These are phyloP conservation scores for Xylaria palmicola DNA, from an alignment of 495 filamentous ascomycete genomes.

Conservation along the genomic window DNA sequence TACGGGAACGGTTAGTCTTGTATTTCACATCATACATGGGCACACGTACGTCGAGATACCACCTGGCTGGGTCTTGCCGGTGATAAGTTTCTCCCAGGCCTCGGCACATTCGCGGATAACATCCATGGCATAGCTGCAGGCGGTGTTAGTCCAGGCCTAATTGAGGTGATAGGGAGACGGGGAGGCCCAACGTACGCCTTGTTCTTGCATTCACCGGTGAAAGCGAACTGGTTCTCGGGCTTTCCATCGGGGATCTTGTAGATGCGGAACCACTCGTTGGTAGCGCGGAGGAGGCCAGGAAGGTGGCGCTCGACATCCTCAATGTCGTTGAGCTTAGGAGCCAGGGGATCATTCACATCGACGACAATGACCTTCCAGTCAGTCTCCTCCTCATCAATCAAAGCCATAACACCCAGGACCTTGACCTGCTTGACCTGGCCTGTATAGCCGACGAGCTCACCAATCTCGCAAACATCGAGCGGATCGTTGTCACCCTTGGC, in stretches of 20 bases:
- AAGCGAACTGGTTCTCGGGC: constrained; percentile 99
- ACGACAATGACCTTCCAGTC: constrained; percentile 99
- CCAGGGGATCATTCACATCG: constrained; percentile 95
- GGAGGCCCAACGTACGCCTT: constrained; percentile 64
- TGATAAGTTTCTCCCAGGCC: constrained; percentile 94
- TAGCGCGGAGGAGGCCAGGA: constrained; percentile 91
- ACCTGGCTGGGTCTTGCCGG: constrained; percentile 75
- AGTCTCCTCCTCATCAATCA: constrained; percentile 98
- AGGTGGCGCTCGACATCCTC: constrained; percentile 99
- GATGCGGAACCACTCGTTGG: constrained; percentile 99
- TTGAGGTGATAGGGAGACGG: not conserved
- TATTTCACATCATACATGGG: not conserved
- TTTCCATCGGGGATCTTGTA: constrained; percentile 99
- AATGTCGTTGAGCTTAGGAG: constrained; percentile 94
- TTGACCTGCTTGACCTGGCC: constrained; percentile 99
- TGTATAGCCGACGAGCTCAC: constrained; percentile 90
- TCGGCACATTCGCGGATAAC: constrained; percentile 93
- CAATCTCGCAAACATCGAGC: constrained; percentile 98
- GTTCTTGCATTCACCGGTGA: constrained; percentile 99
- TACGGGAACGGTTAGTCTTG: constrained; percentile 42
- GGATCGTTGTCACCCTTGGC: constrained; percentile 99
- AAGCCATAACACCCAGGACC: constrained; percentile 97
- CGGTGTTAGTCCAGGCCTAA: constrained; percentile 23
- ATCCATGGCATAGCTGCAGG: constrained; percentile 77
- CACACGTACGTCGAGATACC: constrained; percentile 78